phyloP scores from a whole-genome alignment of 2,329 filamentous ascomycete genomes.

The Phialophora tarda region DNA sequence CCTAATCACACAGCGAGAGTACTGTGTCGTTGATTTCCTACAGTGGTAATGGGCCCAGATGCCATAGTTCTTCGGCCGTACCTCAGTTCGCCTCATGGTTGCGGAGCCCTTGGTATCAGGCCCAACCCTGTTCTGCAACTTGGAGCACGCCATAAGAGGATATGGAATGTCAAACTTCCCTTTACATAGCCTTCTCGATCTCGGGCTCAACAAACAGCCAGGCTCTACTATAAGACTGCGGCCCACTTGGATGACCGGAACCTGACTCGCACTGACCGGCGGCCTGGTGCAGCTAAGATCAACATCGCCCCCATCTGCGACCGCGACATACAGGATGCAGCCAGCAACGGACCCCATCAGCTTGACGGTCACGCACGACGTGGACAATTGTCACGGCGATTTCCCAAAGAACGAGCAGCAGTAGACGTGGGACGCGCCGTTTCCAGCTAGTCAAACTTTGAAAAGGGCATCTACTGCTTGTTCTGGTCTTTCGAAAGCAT shows the following conservation, averaged over 20 bases:
- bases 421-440: background rate
- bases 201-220: background rate
- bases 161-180: background rate
- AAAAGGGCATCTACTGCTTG: background rate
- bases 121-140: background rate
- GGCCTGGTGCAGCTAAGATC: background rate
- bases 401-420: background rate
- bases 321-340: background rate
- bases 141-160: background rate
- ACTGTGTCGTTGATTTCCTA: background rate
- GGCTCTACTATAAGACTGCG: background rate
- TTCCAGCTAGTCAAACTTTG: background rate
- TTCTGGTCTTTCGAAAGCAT: background rate
- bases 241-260: background rate
- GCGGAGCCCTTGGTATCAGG: background rate
- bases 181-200: background rate
- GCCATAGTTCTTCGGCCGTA: too few species aligned
- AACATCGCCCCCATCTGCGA: background rate
- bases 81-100: background rate
- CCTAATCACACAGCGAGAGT: background rate
- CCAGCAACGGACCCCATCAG: background rate
- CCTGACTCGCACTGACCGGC: background rate
- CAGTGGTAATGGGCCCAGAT: background rate
- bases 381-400: background rate
- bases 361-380: background rate